A percentile compares a stretch with the other conserved stretches of the same genome.
These are phyloP conservation scores for Collybiopsis confluens DNA, from an alignment of 768 basidiomycete species.

Conservation along the genomic window DNA sequence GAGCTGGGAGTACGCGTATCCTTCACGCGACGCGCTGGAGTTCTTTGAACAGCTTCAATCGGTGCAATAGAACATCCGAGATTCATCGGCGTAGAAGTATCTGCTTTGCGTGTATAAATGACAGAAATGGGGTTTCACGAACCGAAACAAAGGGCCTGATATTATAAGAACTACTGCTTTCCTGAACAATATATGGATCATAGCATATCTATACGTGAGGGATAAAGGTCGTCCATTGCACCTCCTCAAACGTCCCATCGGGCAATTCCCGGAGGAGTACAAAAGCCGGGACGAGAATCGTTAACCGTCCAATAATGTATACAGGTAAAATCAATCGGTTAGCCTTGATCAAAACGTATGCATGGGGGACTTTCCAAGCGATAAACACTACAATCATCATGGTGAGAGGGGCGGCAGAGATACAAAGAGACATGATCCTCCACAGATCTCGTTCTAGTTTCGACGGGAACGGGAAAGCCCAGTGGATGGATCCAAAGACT, in stretches of 20 bases:
- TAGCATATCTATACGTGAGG: constrained; percentile 13
- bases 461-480: constrained; percentile 19
- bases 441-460: constrained; percentile 15
- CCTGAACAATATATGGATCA: too few relatives aligned
- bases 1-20: too few relatives aligned
- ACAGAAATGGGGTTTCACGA: too few relatives aligned
- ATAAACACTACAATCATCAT: background rate
- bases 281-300: constrained; percentile 12
- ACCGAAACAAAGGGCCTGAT: too few relatives aligned
- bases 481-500: constrained; percentile 25
- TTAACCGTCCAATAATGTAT: constrained; percentile 13
- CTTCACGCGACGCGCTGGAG: too few relatives aligned
- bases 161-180: too few relatives aligned
- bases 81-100: too few relatives aligned
- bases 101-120: too few relatives aligned
- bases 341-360: background rate
- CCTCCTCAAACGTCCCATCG: constrained; percentile 2
- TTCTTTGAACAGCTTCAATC: too few relatives aligned
- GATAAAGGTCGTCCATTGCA: constrained; percentile 16
- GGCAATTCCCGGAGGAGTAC: constrained; percentile 8
- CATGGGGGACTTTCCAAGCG: too few relatives aligned
- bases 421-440: constrained; percentile 14
- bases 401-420: constrained; percentile 9
- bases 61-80: too few relatives aligned
- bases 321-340: background rate